phyloP scores from a whole-genome alignment of 805 yeast genomes.

The Komagataella mondaviorum region DNA sequence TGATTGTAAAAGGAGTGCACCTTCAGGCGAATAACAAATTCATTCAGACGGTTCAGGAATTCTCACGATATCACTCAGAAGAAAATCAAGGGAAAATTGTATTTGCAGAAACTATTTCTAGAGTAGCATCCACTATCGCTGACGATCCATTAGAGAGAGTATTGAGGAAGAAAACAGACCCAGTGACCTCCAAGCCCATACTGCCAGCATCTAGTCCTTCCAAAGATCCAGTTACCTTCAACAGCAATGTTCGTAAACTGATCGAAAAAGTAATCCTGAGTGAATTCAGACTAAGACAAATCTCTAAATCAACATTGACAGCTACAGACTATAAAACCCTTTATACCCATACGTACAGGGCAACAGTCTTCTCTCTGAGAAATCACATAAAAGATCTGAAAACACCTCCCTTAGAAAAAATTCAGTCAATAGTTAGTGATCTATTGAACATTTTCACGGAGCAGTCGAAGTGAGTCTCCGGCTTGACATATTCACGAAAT shows the following conservation, averaged over 20 bases:
- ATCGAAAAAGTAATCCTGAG: constrained; percentile 17
- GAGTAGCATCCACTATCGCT: neutral
- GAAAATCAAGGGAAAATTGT: neutral
- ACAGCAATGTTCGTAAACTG: neutral
- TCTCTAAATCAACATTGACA: constrained; percentile 12
- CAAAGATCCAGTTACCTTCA: neutral
- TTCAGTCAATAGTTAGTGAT: constrained; percentile 22
- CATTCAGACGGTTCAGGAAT: neutral
- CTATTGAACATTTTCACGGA: constrained; percentile 15
- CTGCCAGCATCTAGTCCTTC: neutral
- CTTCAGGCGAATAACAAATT: neutral
- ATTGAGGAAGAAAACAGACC: neutral
- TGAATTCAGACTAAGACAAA: constrained; percentile 19
- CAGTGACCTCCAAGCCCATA: neutral
- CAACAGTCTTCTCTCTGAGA: constrained; percentile 24
- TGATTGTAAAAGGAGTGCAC: neutral
- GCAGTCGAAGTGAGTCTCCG: neutral
- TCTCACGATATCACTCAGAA: neutral
- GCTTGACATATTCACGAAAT: neutral
- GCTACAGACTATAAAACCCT: constrained; percentile 18
- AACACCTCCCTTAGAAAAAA: constrained; percentile 14
- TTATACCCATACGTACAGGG: constrained; percentile 20
- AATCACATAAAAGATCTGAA: constrained; percentile 7
- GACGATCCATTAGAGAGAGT: neutral
- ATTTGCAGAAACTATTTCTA: neutral